Evolutionary conservation across 106 monocot genomes (phyloP).

Genomic region (Platanthera guangdongensis): DNA sequence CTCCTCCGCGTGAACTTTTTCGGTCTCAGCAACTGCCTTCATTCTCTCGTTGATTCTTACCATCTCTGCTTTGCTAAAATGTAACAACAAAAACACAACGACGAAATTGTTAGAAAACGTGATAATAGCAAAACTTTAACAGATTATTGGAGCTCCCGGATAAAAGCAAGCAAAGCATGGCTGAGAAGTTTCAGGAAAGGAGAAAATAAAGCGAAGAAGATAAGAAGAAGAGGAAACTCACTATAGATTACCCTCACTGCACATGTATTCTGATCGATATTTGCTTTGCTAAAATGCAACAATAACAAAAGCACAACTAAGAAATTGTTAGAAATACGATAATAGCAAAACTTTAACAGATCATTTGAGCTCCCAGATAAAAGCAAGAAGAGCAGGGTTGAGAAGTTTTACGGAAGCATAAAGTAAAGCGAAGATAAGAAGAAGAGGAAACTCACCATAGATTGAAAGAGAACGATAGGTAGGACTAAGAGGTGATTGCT

Average conservation of each 20-base stretch:
- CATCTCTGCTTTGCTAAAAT: conserved; percentile 32
- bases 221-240: too few relatives aligned
- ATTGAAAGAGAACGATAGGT: conserved; percentile 49
- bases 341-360: too few relatives aligned
- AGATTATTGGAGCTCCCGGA: background rate
- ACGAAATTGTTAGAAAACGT: background rate
- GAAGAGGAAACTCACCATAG: too few relatives aligned
- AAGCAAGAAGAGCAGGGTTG: background rate
- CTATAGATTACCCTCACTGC: too few relatives aligned
- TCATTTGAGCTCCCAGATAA: background rate
- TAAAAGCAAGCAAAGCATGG: background rate
- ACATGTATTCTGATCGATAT: background rate
- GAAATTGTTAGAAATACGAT: background rate
- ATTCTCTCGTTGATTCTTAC: conserved; percentile 34
- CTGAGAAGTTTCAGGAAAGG: background rate
- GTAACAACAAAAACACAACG: background rate
- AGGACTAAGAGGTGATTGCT: conserved; percentile 33
- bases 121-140: too few relatives aligned
- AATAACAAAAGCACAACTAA: background rate
- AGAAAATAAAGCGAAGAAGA: background rate
- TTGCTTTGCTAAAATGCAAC: conserved; percentile 26
- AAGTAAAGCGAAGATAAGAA: background rate
- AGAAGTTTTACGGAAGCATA: background rate
- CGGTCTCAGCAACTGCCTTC: conserved; percentile 41
- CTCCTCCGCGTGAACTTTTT: conserved; percentile 90